These are phyloP conservation scores for Linaria vulgaris DNA, from an alignment of 257 asterid species.

Conservation along the genomic window DNA sequence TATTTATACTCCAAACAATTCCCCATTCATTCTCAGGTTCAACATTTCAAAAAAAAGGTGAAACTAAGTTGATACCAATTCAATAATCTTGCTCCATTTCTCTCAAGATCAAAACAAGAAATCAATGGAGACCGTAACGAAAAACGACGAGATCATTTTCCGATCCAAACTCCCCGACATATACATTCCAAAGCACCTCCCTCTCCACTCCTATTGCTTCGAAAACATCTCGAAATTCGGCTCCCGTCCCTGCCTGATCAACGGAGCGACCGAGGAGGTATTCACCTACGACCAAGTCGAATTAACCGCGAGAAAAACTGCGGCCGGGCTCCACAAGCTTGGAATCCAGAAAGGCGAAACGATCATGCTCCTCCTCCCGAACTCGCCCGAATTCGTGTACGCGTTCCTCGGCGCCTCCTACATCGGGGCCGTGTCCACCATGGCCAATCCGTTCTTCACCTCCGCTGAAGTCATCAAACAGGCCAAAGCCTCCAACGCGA, in stretches of 20 bases:
- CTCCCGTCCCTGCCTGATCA: conserved; percentile 58
- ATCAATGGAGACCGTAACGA: conserved; percentile 42
- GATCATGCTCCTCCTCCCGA: conserved; percentile 82
- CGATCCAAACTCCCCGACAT: conserved; percentile 82
- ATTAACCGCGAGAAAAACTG: conserved; percentile 43
- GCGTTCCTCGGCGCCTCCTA: conserved; percentile 83
- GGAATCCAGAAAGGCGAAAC: conserved; percentile 70
- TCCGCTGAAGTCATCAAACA: conserved; percentile 69
- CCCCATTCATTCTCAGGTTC: conserved; percentile 36
- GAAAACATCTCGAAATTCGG: conserved; percentile 47
- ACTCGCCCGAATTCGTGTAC: conserved; percentile 73
- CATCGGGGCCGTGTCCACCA: conserved; percentile 69
- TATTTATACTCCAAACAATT: conserved; percentile 37
- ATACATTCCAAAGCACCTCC: conserved; percentile 67
- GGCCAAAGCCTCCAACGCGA: conserved; percentile 63
- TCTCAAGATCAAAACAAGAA: neutral
- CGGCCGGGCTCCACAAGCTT: conserved; percentile 53
- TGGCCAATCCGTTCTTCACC: conserved; percentile 89
- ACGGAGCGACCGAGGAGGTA: conserved; percentile 58
- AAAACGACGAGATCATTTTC: conserved; percentile 50
- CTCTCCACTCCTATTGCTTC: conserved; percentile 75
- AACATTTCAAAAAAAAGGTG: conserved; percentile 25
- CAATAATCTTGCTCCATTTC: too few relatives aligned
- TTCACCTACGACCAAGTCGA: conserved; percentile 68
- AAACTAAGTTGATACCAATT: conserved; percentile 13